Percentiles rank a stretch among this genome's conserved stretches.
Conservation (phyloP, 2,329 filamentous ascomycete genomes). For the Acarospora socialis region DNA sequence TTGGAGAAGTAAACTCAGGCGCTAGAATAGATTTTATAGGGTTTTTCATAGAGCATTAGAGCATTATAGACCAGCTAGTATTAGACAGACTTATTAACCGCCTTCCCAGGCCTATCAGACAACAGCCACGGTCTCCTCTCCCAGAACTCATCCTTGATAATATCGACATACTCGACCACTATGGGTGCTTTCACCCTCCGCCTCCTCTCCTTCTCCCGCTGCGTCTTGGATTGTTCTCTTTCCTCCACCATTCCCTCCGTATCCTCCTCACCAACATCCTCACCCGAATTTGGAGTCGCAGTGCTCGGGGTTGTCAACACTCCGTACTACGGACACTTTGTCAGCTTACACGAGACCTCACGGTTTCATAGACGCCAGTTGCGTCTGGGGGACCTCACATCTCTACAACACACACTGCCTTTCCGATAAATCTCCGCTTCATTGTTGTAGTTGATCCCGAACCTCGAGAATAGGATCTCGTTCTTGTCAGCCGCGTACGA, state of each 20-base stretch:
- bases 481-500: conserved; percentile 82
- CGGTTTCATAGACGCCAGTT: no score
- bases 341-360: neutral
- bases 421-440: conserved; percentile 88
- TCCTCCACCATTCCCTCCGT: no score
- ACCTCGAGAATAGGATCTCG: conserved; percentile 80
- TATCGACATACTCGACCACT: conserved; percentile 72
- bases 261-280: no score
- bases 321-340: neutral
- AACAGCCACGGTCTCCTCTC: conserved; percentile 69
- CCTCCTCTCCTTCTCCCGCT: conserved; percentile 71
- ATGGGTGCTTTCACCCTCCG: conserved; percentile 65
- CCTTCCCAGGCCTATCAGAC: conserved; percentile 57
- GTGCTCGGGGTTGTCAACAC: no score
- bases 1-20: no score
- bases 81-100: conserved; percentile 27
- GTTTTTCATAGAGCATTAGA: neutral
- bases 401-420: conserved; percentile 76
- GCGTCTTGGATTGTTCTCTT: conserved; percentile 58
- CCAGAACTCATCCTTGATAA: conserved; percentile 96
- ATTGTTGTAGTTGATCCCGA: conserved; percentile 95
- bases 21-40: neutral
- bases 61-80: conserved; percentile 10
- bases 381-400: conserved; percentile 41
- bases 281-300: no score